A percentile compares a stretch with the other conserved stretches of the same genome.
These are phyloP conservation scores for Ochetophila trinervis DNA, from an alignment of 306 rosid genomes.

Conservation along the genomic window DNA sequence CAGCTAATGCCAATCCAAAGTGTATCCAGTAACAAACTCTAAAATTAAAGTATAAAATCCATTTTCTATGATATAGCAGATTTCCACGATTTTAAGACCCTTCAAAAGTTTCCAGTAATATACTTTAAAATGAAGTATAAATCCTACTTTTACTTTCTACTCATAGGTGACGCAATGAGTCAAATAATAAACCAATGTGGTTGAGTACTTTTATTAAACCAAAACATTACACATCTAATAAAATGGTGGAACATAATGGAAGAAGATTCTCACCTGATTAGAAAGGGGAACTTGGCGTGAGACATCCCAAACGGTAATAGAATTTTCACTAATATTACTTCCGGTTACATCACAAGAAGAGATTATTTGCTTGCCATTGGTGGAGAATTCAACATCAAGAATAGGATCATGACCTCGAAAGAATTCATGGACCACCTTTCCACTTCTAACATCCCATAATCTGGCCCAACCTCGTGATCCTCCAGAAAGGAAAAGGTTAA, in stretches of 20 bases:
- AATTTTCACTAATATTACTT: conserved; percentile 68
- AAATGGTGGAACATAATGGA: conserved; percentile 5
- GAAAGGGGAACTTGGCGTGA: conserved; percentile 74
- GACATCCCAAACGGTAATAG: conserved; percentile 87
- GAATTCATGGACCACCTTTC: conserved; percentile 57
- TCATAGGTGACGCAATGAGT: not conserved
- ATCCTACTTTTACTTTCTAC: not conserved
- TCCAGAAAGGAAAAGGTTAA: conserved; percentile 71
- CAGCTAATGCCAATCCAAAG: not conserved
- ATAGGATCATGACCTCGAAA: conserved; percentile 64
- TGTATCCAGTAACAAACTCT: not conserved
- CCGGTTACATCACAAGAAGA: conserved; percentile 78
- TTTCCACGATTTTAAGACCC: too few relatives aligned
- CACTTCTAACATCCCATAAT: conserved; percentile 76
- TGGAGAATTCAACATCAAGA: conserved; percentile 77
- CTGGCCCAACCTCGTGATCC: conserved; percentile 71
- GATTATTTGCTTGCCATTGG: conserved; percentile 64
- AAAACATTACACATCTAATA: too few relatives aligned
- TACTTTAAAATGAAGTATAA: not conserved
- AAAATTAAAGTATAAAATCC: not conserved
- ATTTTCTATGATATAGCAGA: not conserved
- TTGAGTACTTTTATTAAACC: not conserved
- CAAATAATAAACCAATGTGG: not conserved
- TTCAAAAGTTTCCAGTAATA: not conserved
- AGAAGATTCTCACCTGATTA: conserved; percentile 60